Evolutionary conservation across 768 basidiomycete genomes (phyloP).

Genomic region (Lentinula edodes): DNA sequence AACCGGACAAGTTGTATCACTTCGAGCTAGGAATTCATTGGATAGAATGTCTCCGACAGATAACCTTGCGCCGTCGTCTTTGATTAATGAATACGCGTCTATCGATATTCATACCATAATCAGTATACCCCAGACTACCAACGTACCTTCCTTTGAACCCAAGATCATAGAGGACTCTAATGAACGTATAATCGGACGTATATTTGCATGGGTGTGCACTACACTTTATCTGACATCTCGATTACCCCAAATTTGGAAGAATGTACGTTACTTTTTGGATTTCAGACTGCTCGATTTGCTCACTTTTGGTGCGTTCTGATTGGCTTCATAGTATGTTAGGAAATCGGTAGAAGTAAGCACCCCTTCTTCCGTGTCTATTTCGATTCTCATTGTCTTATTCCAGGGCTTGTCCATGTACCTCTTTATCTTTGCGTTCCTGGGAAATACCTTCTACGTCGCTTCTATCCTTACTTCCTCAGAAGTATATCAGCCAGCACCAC

Average conservation of each 20-base stretch:
- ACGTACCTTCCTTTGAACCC: conserved; percentile 12
- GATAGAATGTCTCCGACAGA: not conserved
- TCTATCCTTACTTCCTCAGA: conserved; percentile 82
- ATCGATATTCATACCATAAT: conserved; percentile 7
- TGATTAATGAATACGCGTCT: not conserved
- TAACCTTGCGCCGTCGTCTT: not conserved
- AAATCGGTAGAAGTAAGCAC: conserved; percentile 77
- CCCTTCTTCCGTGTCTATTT: not conserved
- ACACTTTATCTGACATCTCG: conserved; percentile 90
- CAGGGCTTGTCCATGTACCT: conserved; percentile 91
- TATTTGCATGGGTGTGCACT: conserved; percentile 93
- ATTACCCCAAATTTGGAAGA: conserved; percentile 98
- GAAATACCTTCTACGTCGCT: conserved; percentile 89
- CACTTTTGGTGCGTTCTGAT: not conserved
- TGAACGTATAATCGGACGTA: conserved; percentile 77
- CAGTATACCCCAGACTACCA: conserved; percentile 5
- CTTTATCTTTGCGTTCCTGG: conserved; percentile 90
- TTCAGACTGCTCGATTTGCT: not conserved
- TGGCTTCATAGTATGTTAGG: conserved; percentile 57
- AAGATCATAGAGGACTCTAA: conserved; percentile 20
- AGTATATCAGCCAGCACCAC: conserved; percentile 48
- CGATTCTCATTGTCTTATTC: conserved; percentile 4
- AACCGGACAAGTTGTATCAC: conserved; percentile 44
- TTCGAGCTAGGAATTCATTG: conserved; percentile 1
- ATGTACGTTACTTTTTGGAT: conserved; percentile 44